phyloP scores from a whole-genome alignment of 2,329 filamentous ascomycete genomes.

The Penicillium vulpinum region DNA sequence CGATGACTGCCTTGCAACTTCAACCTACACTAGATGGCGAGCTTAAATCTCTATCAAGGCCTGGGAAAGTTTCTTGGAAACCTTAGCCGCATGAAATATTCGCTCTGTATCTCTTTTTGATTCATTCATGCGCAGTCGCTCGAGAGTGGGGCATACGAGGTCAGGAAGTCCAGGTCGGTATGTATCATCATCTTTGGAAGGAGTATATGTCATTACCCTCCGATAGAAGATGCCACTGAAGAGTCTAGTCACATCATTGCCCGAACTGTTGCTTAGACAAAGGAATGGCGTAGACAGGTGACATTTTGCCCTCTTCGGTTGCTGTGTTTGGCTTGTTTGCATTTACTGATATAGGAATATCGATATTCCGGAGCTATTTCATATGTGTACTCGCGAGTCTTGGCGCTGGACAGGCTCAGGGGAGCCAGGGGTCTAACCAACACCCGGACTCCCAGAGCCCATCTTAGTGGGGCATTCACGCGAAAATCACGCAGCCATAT shows the following conservation, averaged over 20 bases:
- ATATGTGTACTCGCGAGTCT: background rate
- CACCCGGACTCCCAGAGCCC: no score
- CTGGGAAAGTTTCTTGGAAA: no score
- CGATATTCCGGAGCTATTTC: background rate
- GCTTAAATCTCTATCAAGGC: no score
- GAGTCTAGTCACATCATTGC: no score
- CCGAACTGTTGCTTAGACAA: background rate
- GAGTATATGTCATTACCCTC: background rate
- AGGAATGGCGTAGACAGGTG: background rate
- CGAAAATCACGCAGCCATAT: background rate
- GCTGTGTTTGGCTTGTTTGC: background rate
- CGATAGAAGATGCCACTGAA: no score
- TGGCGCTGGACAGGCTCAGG: background rate
- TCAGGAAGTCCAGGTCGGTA: no score
- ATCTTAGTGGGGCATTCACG: background rate
- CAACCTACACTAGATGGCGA: background rate
- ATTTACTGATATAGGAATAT: background rate
- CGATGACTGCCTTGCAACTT: background rate
- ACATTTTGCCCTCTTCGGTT: background rate
- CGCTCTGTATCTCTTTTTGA: no score
- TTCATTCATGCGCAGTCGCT: no score
- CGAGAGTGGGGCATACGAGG: no score
- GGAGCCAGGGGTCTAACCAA: background rate
- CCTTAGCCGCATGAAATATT: no score
- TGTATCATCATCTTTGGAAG: no score